phyloP scores from a whole-genome alignment of 202 grass and related monocot species.

The Dendrocalamus latiflorus region DNA sequence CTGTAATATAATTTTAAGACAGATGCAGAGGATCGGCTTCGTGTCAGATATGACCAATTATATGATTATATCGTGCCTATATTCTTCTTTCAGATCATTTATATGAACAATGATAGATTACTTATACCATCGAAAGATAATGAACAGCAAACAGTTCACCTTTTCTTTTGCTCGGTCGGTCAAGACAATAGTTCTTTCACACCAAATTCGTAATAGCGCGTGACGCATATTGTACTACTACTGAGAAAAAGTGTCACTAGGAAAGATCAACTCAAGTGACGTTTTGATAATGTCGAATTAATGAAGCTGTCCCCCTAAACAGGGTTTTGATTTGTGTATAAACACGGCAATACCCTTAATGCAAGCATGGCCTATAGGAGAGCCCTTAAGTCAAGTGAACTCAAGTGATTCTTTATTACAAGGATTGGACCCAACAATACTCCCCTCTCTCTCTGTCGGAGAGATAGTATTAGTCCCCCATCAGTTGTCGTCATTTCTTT shows the following conservation, averaged over 20 bases:
- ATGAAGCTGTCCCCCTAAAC: conserved; percentile 4
- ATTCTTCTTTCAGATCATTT: background rate
- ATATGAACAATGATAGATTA: background rate
- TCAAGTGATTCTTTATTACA: conserved; percentile 31
- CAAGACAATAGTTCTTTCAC: background rate
- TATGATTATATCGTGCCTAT: background rate
- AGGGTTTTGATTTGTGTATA: background rate
- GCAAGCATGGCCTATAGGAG: background rate
- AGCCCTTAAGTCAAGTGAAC: conserved; percentile 23
- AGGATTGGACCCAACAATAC: conserved; percentile 3
- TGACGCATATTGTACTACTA: background rate
- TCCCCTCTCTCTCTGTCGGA: background rate
- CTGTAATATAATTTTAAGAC: background rate
- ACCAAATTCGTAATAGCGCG: background rate
- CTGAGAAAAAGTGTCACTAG: background rate
- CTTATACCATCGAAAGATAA: background rate
- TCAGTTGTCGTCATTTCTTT: conserved; percentile 5
- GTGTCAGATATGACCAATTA: background rate
- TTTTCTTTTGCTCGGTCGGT: background rate
- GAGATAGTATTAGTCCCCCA: background rate
- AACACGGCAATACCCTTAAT: background rate
- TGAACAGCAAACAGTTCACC: background rate
- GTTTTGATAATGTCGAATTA: background rate
- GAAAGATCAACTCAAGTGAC: background rate
- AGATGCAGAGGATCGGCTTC: background rate